Evolutionary conservation across 2,329 filamentous ascomycete species (phyloP).

Genomic region (Exophiala sideris): DNA sequence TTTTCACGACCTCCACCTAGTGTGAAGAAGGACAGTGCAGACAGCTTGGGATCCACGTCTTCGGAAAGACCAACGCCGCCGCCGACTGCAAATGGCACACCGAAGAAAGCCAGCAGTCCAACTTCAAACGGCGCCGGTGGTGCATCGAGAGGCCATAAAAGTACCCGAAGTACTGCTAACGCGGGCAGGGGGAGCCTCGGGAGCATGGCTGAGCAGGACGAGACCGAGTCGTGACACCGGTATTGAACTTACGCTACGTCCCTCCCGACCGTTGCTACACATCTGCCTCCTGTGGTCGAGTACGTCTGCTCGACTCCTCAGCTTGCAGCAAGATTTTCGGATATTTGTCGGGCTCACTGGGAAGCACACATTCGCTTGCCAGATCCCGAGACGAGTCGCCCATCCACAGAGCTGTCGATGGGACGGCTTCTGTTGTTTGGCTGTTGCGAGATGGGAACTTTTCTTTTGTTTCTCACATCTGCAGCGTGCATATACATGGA

Average conservation of each 20-base stretch:
- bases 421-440: too few relatives aligned
- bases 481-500: too few relatives aligned
- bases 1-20: conserved; percentile 24
- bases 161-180: conserved; percentile 14
- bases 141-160: conserved; percentile 11
- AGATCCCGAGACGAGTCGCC: too few relatives aligned
- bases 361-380: too few relatives aligned
- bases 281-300: too few relatives aligned
- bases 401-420: too few relatives aligned
- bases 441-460: too few relatives aligned
- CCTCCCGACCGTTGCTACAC: too few relatives aligned
- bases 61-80: conserved; percentile 8
- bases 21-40: conserved; percentile 18
- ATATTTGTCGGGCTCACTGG: too few relatives aligned
- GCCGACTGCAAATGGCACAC: conserved; percentile 13
- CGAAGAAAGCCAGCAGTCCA: conserved; percentile 10
- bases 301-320: too few relatives aligned
- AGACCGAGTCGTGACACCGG: conserved; percentile 14
- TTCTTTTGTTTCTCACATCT: too few relatives aligned
- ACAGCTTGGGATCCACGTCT: conserved; percentile 5
- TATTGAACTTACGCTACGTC: not conserved
- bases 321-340: too few relatives aligned
- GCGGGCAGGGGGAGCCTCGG: conserved; percentile 14
- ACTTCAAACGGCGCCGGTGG: conserved; percentile 1
- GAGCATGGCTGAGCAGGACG: conserved; percentile 24